Evolutionary conservation across 169 alveolate genomes (phyloP).

Genomic region (Plasmodium falciparum): DNA sequence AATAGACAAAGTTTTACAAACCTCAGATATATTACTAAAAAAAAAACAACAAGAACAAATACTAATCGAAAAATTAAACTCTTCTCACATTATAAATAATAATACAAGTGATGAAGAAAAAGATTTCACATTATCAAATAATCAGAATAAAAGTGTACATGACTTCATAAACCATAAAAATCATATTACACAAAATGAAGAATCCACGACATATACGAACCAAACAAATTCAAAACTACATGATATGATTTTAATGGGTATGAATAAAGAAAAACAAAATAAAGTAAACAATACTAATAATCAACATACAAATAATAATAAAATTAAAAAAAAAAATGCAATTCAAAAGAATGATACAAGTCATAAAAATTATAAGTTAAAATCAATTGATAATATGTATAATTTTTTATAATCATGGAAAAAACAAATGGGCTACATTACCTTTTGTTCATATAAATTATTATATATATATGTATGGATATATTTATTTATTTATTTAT

Average conservation of each 20-base stretch:
- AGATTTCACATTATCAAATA: background rate
- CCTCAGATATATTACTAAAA: constrained; percentile 40
- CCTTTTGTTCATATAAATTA: too few species aligned
- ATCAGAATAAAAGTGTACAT: constrained; percentile 1
- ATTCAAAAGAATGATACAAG: constrained; percentile 6
- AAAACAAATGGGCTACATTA: too few species aligned
- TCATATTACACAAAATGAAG: background rate
- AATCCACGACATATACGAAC: background rate
- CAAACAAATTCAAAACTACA: background rate
- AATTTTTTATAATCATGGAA: constrained; percentile 33
- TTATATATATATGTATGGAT: too few species aligned
- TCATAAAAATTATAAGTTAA: constrained; percentile 5
- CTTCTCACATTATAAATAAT: constrained; percentile 11
- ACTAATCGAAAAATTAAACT: constrained; percentile 27
- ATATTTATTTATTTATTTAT: too few species aligned
- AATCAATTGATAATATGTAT: constrained; percentile 50
- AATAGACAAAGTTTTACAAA: constrained; percentile 38
- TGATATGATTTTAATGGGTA: constrained; percentile 39
- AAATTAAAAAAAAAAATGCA: constrained; percentile 8
- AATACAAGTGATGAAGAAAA: constrained; percentile 17
- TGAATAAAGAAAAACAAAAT: constrained; percentile 19
- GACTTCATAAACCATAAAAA: background rate
- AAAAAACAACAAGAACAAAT: constrained; percentile 55
- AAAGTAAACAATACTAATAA: background rate
- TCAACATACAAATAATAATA: background rate